Evolutionary conservation across 1,284 basidiomycete genomes (phyloP), one percentile per base, ranked within the genome.

Genomic region (Trichosporon faecale): DNA sequence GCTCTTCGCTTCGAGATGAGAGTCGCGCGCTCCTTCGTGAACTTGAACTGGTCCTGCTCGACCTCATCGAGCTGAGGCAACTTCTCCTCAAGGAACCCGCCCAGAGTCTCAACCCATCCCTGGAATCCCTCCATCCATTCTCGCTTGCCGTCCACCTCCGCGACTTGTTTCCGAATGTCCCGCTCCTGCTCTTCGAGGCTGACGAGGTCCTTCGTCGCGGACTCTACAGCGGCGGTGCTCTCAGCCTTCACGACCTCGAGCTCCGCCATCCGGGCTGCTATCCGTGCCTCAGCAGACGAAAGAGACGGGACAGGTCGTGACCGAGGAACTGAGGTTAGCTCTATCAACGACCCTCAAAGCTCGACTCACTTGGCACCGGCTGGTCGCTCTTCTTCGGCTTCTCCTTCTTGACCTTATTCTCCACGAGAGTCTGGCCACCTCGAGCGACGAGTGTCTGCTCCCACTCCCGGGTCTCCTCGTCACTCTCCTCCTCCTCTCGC

Each of bases 81-180:
- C 89, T 98, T 98, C 81, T 94, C 93, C 77, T 96, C 94, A 44
- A 98, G 85, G 80, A 98, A 97, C 3, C 87, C 87, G 1, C 93
- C 94, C 4, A 97, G 88, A 75, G 89, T 89, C 80, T 98, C 95
- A 0, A 95, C 86, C 90, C 93, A 95, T 52, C 91, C 90, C 70
- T 87, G 87, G 84, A 98, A 94, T 67, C 89, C 89, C 16, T 86
- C 86, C 75, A 96, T 95, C 93, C 94, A 98, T 57, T 90, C 89
- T 63, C 91, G 86, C 82, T 96, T 96, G 63, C 85, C 87, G 79
- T 95, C 94, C 0, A 93, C 91, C 70, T 86, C 86, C 60, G 87
- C 87, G 3, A 97, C 90, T 86, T 95, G 90, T 31, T 88, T 86
- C 16, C 94, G 87, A 81, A 98, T 86, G 73, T 94, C 92, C 21